Evolutionary conservation across 345 rosid genomes (phyloP), one percentile per base, ranked within the genome.

Genomic region (Balakata baccata): DNA sequence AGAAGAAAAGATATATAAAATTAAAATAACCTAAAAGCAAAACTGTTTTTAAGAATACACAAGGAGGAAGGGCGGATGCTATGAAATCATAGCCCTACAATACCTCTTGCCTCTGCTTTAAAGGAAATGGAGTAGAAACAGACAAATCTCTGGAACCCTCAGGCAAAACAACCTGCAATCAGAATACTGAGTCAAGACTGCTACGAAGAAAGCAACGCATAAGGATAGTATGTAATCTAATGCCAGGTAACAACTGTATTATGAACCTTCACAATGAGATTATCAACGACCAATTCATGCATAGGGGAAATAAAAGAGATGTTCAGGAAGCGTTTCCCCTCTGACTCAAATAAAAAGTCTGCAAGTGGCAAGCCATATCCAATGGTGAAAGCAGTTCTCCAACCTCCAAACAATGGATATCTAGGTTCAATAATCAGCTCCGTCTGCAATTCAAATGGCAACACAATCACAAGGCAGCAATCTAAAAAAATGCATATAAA

Each of bases 371-470:
- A 85, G 68, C 96, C 87, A 76, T 95, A 95, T 46, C 98, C 98
- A 66, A 95, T 91, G 38, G 99, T 95, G 79, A 95, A 95, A 47
- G 94, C 86, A 37, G 98, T 96, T 81, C 80, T 88, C 97, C 98
- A 96, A 73, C 99, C 99, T 69, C 98, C 99, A 83, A 96, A 90
- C 85, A 93, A 73, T 0, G 99, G 99, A 75, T 90, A 93, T 79
- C 99, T 85, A 58, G 98, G 99, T 85, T 93, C 96, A 80, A 96
- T 85, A 68, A 87, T 78, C 47, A 93, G 80, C 78, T 96, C 92
- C 51, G 93, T 91, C 98, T 93, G 93, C 87, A 89, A 72, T 61
- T 66, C 79, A 72, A 60, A 64, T 73, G 20, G 71, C 61, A 77
- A 68, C 41, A 18, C 76, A 73, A 80, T 78, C 68, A 54, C n/a